phyloP scores from a whole-genome alignment of 176 grass and related monocot species.

The Bolboschoenus planiculmis region DNA sequence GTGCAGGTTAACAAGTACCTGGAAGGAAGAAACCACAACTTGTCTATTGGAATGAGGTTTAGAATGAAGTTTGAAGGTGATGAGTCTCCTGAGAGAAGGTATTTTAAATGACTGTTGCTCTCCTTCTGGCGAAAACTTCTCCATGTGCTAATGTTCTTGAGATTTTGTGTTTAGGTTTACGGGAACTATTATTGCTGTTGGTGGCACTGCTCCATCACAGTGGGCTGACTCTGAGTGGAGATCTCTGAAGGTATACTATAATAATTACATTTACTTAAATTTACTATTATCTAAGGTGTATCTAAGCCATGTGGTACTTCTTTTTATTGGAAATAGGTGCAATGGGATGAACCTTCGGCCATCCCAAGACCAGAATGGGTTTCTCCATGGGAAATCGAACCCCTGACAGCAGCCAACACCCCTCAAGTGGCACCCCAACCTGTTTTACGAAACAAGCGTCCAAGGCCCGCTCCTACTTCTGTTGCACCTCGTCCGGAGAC shows the following conservation, averaged over 20 bases:
- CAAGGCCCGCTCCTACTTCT: constrained; percentile 48
- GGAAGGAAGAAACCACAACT: constrained; percentile 78
- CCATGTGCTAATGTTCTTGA: constrained; percentile 22
- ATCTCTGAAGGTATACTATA: constrained; percentile 67
- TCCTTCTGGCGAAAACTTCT: constrained; percentile 8
- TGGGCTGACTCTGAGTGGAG: constrained; percentile 89
- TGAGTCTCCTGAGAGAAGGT: constrained; percentile 87
- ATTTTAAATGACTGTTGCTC: neutral
- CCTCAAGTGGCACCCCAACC: constrained; percentile 39
- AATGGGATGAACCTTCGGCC: constrained; percentile 89
- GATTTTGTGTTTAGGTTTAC: constrained; percentile 61
- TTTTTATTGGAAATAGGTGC: constrained; percentile 44
- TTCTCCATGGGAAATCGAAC: constrained; percentile 89
- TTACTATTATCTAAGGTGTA: neutral
- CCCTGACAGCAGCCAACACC: constrained; percentile 42
- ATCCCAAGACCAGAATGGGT: constrained; percentile 69
- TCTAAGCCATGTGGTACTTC: neutral
- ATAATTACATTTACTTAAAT: constrained; percentile 13
- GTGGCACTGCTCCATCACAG: constrained; percentile 46
- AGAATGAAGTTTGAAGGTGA: constrained; percentile 97
- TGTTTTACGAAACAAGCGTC: constrained; percentile 52
- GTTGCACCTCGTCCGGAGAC: constrained; percentile 31
- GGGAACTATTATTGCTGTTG: constrained; percentile 76
- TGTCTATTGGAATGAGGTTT: constrained; percentile 86
- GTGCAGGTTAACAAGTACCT: constrained; percentile 84